These are phyloP conservation scores for Ramaria sp. DNA, from an alignment of 768 basidiomycete genomes.

Conservation along the genomic window DNA sequence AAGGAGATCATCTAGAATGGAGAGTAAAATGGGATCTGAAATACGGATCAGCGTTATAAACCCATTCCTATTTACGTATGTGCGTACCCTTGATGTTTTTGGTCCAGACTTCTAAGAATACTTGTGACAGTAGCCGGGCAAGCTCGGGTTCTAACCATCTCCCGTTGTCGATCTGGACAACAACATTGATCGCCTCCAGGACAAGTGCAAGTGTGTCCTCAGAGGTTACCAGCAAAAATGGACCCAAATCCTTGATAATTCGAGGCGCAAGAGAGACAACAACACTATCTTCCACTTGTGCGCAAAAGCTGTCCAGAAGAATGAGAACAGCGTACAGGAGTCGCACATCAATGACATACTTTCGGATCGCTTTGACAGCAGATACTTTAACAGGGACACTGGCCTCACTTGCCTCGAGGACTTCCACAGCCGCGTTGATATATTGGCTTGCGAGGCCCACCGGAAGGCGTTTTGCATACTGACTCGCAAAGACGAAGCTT, in stretches of 20 bases:
- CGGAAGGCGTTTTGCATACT: conserved; percentile 69
- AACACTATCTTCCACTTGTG: conserved; percentile 47
- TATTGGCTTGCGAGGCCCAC: conserved; percentile 71
- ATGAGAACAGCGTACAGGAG: neutral
- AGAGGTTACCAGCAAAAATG: conserved; percentile 67
- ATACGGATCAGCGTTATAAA: neutral
- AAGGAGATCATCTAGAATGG: conserved; percentile 75
- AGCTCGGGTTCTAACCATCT: conserved; percentile 63
- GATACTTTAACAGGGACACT: conserved; percentile 88
- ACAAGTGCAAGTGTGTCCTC: conserved; percentile 87
- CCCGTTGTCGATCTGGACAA: conserved; percentile 62
- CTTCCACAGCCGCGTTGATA: conserved; percentile 75
- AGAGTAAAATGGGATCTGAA: conserved; percentile 81
- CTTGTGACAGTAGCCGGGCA: conserved; percentile 51
- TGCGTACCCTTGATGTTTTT: conserved; percentile 72
- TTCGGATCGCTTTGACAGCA: conserved; percentile 86
- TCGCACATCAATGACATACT: conserved; percentile 40
- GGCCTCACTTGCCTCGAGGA: conserved; percentile 62
- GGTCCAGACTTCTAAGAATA: conserved; percentile 72
- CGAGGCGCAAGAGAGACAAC: conserved; percentile 55
- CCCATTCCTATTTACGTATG: conserved; percentile 4
- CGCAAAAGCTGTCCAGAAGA: conserved; percentile 49
- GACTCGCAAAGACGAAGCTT: conserved; percentile 89
- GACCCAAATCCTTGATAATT: conserved; percentile 72
- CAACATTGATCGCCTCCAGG: conserved; percentile 73